These are phyloP conservation scores for Ulvella scutata DNA, from an alignment of 139 green algal genomes.

Conservation along the genomic window DNA sequence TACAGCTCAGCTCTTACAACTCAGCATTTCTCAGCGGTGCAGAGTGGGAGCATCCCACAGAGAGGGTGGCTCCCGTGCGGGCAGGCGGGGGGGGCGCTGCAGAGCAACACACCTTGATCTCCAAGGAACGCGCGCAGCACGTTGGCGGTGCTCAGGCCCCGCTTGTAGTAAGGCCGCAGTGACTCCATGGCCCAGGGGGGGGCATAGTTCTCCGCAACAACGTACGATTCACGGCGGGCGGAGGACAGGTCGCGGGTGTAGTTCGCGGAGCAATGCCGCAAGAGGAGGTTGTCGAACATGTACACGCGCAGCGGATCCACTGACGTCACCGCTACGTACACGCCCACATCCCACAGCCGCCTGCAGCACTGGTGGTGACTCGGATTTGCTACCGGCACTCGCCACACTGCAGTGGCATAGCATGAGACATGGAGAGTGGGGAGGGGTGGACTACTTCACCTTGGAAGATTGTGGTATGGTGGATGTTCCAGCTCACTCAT, in stretches of 20 bases:
- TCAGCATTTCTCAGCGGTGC: too few relatives aligned
- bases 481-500: too few relatives aligned
- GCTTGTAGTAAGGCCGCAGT: constrained; percentile 7
- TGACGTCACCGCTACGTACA: constrained; percentile 14
- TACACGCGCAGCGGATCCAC: constrained; percentile 11
- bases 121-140: constrained; percentile 7
- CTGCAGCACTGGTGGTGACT: not conserved
- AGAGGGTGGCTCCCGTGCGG: too few relatives aligned
- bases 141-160: constrained; percentile 11
- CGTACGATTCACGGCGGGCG: constrained; percentile 8
- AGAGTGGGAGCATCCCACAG: too few relatives aligned
- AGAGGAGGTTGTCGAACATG: constrained; percentile 15
- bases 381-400: too few relatives aligned
- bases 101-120: not conserved
- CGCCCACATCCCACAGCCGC: constrained; percentile 8
- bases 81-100: not conserved
- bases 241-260: constrained; percentile 8
- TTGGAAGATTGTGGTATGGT: too few relatives aligned
- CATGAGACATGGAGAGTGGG: too few relatives aligned
- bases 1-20: too few relatives aligned
- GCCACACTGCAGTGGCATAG: too few relatives aligned
- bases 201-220: constrained; percentile 12
- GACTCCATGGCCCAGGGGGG: constrained; percentile 11
- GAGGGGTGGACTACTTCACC: too few relatives aligned
- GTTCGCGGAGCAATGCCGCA: constrained; percentile 3